Evolutionary conservation across 805 yeast species (phyloP).

Genomic region (Lipomyces kockii): DNA sequence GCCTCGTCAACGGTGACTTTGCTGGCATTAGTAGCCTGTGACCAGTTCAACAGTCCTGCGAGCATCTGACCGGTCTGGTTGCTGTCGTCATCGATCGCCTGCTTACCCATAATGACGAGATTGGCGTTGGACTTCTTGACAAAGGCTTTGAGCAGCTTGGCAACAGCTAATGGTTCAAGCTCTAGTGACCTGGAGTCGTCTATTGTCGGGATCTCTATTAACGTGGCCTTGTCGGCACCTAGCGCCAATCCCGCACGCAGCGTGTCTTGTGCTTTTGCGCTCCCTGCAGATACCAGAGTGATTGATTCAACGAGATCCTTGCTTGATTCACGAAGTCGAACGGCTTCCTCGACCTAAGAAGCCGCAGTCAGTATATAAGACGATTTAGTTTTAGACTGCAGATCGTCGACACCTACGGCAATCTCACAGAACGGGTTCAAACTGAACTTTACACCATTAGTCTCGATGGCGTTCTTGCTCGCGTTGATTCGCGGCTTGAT

Average conservation of each 20-base stretch:
- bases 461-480: constrained; percentile 80
- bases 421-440: constrained; percentile 98
- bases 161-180: constrained; percentile 86
- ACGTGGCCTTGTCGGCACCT: constrained; percentile 87
- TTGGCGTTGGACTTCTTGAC: constrained; percentile 74
- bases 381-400: no score
- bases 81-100: constrained; percentile 93
- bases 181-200: constrained; percentile 43
- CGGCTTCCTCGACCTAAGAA: constrained; percentile 75
- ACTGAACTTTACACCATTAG: constrained; percentile 87
- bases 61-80: constrained; percentile 97
- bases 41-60: constrained; percentile 93
- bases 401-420: constrained; percentile 53
- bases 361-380: background rate
- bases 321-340: constrained; percentile 70
- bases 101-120: constrained; percentile 89
- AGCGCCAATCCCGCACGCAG: constrained; percentile 90
- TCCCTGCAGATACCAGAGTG: constrained; percentile 92
- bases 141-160: constrained; percentile 76
- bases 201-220: constrained; percentile 63
- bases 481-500: constrained; percentile 90
- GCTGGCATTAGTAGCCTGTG: constrained; percentile 94
- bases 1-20: constrained; percentile 68
- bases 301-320: constrained; percentile 71
- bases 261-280: constrained; percentile 82